phyloP scores from a whole-genome alignment of 768 basidiomycete species.

The Lentinula boryana region DNA sequence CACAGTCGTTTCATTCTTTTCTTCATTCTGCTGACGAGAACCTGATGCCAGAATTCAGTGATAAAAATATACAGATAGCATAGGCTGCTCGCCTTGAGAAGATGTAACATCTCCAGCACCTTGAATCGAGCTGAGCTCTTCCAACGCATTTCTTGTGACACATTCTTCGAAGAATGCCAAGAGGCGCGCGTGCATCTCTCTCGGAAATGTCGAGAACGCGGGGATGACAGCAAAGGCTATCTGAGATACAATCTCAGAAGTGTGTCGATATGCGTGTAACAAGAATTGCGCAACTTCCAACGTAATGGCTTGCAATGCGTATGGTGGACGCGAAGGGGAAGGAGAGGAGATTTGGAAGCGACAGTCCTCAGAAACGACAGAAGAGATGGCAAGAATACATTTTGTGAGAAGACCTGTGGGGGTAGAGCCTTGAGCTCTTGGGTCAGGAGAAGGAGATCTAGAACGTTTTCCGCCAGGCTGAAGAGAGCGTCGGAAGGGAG shows the following conservation, averaged over 20 bases:
- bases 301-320: slow-evolving; percentile 65
- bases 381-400: slow-evolving; percentile 57
- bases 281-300: slow-evolving; percentile 72
- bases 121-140: slow-evolving; percentile 35
- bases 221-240: slow-evolving; percentile 70
- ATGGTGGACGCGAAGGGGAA: slow-evolving; percentile 63
- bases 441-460: slow-evolving; percentile 44
- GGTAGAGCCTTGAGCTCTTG: slow-evolving; percentile 15
- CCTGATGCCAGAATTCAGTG: background rate
- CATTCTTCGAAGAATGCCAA: slow-evolving; percentile 64
- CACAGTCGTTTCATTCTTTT: slow-evolving; percentile 26
- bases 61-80: background rate
- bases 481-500: slow-evolving; percentile 40
- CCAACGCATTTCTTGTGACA: slow-evolving; percentile 49
- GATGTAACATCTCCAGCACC: slow-evolving; percentile 10
- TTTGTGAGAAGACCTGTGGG: slow-evolving; percentile 50
- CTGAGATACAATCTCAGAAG: slow-evolving; percentile 46
- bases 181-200: slow-evolving; percentile 56
- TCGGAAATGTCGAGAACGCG: slow-evolving; percentile 62
- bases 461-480: slow-evolving; percentile 37
- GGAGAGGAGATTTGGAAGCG: slow-evolving; percentile 55
- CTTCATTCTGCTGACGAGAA: background rate
- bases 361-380: slow-evolving; percentile 66
- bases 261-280: slow-evolving; percentile 44
- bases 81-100: background rate